phyloP scores from a whole-genome alignment of 176 grass and related monocot species.

The Eremochloa ophiuroides region DNA sequence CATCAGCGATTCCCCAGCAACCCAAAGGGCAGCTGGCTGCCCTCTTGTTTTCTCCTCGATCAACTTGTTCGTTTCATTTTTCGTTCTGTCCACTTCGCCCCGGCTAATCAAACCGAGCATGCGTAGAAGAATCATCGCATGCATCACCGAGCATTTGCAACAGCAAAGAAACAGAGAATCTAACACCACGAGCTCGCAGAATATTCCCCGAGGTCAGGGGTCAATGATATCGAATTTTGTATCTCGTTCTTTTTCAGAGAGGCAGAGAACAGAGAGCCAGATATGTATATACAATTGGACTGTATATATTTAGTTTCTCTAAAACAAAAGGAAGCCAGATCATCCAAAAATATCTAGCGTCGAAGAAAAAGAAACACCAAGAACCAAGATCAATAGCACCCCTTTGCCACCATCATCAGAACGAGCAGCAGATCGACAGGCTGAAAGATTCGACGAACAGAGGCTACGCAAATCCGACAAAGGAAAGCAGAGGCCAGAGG shows the following conservation, averaged over 20 bases:
- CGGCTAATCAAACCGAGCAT: background rate
- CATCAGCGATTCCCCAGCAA: background rate
- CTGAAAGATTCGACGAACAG: background rate
- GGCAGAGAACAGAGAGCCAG: background rate
- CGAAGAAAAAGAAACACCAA: too few relatives aligned
- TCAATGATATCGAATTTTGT: background rate
- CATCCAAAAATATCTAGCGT: background rate
- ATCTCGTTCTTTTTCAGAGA: background rate
- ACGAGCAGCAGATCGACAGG: background rate
- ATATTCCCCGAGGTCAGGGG: background rate
- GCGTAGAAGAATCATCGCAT: background rate
- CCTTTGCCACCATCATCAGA: background rate
- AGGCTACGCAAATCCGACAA: background rate
- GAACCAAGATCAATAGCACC: background rate
- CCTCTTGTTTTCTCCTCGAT: background rate
- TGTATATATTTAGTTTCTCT: background rate
- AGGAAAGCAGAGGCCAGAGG: background rate
- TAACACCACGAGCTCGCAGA: background rate
- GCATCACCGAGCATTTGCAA: background rate
- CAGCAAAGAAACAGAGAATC: conserved; percentile 1
- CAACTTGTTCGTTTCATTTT: conserved; percentile 31
- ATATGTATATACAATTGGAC: background rate
- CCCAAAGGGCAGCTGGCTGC: conserved; percentile 1
- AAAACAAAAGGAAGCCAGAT: background rate
- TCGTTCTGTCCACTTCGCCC: background rate